Percentiles rank a stretch among this genome's conserved stretches.
Conservation (phyloP, 306 rosid genomes). For the Sechiopsis laciniata region DNA sequence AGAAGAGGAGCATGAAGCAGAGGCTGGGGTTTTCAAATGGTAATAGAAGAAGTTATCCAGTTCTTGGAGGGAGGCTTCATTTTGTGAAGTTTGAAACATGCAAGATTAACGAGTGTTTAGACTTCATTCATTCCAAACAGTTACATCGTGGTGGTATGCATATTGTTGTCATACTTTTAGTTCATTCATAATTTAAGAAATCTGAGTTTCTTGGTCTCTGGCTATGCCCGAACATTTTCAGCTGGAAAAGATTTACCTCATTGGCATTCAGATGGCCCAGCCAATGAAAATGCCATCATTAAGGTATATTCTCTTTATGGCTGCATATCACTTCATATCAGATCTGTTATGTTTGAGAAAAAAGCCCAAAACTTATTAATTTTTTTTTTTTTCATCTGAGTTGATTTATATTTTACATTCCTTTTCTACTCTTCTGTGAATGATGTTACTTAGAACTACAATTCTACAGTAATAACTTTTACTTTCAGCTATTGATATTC, state of each 20-base stretch:
- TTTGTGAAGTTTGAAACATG: conserved; percentile 95
- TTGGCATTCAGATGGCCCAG: conserved; percentile 48
- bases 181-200: conserved; percentile 1
- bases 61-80: conserved; percentile 98
- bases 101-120: conserved; percentile 90
- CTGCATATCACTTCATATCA: conserved; percentile 5
- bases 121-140: conserved; percentile 87
- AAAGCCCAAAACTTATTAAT: neutral
- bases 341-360: conserved; percentile 2
- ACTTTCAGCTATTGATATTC: neutral
- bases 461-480: conserved; percentile 1
- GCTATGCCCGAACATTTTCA: conserved; percentile 4
- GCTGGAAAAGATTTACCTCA: conserved; percentile 54
- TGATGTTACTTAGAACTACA: neutral
- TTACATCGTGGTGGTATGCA: conserved; percentile 75
- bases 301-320: conserved; percentile 46
- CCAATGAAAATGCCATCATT: conserved; percentile 57
- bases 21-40: conserved; percentile 66
- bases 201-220: conserved; percentile 9
- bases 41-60: conserved; percentile 79
- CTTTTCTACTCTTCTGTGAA: neutral
- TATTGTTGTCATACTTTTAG: conserved; percentile 5
- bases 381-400: no score
- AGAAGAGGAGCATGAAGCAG: conserved; percentile 62
- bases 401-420: neutral